Evolutionary conservation across 805 yeast species (phyloP), one percentile per base, ranked within the genome.

Genomic region (Metschnikowia vanudenii): DNA sequence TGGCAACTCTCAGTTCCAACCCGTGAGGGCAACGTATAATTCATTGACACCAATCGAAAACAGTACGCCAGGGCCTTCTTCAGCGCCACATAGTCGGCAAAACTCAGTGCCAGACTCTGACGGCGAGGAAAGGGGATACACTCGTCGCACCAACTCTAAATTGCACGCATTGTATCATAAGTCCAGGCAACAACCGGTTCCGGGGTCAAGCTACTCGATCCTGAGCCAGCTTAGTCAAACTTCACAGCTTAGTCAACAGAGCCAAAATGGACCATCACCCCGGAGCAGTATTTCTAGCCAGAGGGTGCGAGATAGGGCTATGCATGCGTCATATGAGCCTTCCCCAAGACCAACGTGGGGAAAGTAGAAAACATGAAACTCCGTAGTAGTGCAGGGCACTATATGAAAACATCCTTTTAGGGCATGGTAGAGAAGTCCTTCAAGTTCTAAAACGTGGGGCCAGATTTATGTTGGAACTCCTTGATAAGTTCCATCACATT

Each of bases 111-210:
- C 38, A 26, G 50, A 37, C 4, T 26, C 47, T 6, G 53, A 43
- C 34, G 39, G 50, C 16, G 51, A 37, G 40, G 50, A 46, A 20
- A 43, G 57, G 31, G 30, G 55, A 1, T 66, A 68, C 50, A 60
- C 64, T 7, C 63, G 72, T 10, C 56, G 72, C 38, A 56, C 68
- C 1, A 59, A 67, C 18, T 65, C 72, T 41, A 52, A 69, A 30
- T 59, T 72, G 39, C 71, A 65, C 53, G 75, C 68, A 40, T 56
- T 72, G 67, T 65, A 72, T 54, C 65, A 71, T 47, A 63, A 62
- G 49, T 67, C 75, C 8, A 55, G 73, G 19, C 74, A 68, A 49
- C 71, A 69, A 39, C 55, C 65, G 14, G 54, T 60, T 2, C 67
- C 73, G 1, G 72, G 71, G 7, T 54, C 66, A 3, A 69, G 68